Conservation (phyloP, 306 rosid genomes). For the Citrullus amarus region DNA sequence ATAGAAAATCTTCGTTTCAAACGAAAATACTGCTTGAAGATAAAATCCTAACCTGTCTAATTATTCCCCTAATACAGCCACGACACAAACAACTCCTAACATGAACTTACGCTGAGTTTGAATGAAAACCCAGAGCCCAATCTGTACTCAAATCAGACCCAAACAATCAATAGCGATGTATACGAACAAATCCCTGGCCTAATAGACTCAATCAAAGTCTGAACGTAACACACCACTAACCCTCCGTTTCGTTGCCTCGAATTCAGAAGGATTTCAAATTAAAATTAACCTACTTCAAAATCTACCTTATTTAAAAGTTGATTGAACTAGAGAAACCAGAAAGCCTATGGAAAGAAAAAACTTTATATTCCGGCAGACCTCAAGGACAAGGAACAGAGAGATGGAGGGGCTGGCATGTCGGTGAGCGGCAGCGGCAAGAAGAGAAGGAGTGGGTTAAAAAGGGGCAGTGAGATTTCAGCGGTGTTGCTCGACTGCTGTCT, state of each 20-base stretch:
- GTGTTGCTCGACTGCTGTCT: not conserved
- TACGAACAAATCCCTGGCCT: not conserved
- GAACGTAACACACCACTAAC: not conserved
- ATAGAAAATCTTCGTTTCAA: not conserved
- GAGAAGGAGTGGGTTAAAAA: not conserved
- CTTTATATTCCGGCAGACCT: not conserved
- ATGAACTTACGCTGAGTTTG: not conserved
- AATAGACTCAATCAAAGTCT: not conserved
- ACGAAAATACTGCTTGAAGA: too few species aligned
- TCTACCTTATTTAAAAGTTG: not conserved
- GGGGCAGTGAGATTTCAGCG: conserved; percentile 13
- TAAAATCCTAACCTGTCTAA: not conserved
- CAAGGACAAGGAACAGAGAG: not conserved
- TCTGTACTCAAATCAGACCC: not conserved
- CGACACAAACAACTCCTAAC: not conserved
- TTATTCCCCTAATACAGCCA: not conserved
- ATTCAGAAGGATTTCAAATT: not conserved
- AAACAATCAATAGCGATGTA: not conserved
- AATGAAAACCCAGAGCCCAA: not conserved
- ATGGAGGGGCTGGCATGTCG: not conserved
- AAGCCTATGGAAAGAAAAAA: not conserved
- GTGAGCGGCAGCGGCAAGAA: not conserved
- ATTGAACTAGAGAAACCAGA: not conserved
- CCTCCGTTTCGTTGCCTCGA: not conserved
- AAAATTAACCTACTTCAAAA: not conserved